phyloP scores from a whole-genome alignment of 108 stramenopile genomes.

The Nitzschia inconspicua region DNA sequence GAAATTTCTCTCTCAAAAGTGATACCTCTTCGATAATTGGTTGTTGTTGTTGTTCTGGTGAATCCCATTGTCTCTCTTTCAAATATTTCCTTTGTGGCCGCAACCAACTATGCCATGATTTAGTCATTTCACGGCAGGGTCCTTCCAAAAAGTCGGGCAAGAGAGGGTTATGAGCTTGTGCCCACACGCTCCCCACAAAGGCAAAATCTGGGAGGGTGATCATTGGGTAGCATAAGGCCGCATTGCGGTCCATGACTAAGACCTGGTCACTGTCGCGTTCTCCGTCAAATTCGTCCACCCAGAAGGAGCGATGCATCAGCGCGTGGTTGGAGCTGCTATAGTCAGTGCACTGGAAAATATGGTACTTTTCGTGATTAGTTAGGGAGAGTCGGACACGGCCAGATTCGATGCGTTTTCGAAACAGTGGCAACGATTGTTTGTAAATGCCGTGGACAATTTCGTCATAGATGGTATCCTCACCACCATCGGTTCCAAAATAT shows the following conservation, averaged over 20 bases:
- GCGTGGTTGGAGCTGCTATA: neutral
- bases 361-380: slow-evolving; percentile 3
- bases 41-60: neutral
- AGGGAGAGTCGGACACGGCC: slow-evolving; percentile 7
- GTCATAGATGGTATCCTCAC: neutral
- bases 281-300: neutral
- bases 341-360: too few species aligned
- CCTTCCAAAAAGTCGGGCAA: slow-evolving; percentile 1
- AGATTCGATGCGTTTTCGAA: slow-evolving; percentile 7
- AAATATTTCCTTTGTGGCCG: slow-evolving; percentile 1
- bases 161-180: neutral
- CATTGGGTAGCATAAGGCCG: slow-evolving; percentile 3
- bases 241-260: neutral
- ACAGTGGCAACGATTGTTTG: slow-evolving; percentile 1
- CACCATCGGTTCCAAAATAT: neutral
- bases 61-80: neutral
- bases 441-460: slow-evolving; percentile 4
- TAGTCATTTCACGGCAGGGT: neutral
- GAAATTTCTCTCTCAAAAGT: neutral
- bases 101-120: neutral
- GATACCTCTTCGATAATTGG: neutral
- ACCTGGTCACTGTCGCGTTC: neutral
- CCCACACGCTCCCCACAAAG: slow-evolving; percentile 3
- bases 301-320: neutral
- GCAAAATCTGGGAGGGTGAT: neutral